Conservation (phyloP, 108 stramenopile genomes). For the Skeletonema menzelii region DNA sequence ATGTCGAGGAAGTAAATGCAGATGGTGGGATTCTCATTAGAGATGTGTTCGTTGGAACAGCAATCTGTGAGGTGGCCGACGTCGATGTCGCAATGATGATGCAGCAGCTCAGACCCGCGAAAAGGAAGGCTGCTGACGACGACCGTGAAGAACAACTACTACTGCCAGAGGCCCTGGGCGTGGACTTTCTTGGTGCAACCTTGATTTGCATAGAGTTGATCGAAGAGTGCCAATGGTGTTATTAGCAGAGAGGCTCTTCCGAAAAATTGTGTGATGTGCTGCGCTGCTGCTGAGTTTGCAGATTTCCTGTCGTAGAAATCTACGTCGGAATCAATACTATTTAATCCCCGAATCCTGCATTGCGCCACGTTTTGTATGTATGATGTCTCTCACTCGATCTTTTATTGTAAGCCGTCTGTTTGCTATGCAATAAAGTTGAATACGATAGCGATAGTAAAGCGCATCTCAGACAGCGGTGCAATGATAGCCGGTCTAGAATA, state of each 20-base stretch:
- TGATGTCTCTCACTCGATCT: too few relatives aligned
- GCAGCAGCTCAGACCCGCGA: neutral
- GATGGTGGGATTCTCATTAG: neutral
- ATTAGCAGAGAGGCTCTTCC: too few relatives aligned
- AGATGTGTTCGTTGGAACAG: neutral
- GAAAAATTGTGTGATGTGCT: too few relatives aligned
- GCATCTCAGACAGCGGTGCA: neutral
- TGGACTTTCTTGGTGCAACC: neutral
- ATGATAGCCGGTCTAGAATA: constrained; percentile 49
- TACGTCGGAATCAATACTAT: too few relatives aligned
- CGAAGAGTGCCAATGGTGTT: neutral
- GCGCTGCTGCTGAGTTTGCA: too few relatives aligned
- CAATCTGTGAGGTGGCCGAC: neutral
- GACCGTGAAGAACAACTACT: neutral
- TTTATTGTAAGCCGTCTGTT: too few relatives aligned
- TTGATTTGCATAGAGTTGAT: neutral
- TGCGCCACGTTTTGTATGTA: too few relatives aligned
- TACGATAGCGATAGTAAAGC: too few relatives aligned
- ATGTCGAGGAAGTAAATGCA: neutral
- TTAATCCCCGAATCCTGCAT: too few relatives aligned
- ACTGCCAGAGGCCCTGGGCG: constrained; percentile 2
- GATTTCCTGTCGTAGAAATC: too few relatives aligned
- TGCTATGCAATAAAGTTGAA: too few relatives aligned
- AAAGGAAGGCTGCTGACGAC: neutral
- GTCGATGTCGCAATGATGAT: neutral